These are phyloP conservation scores for Talaromyces sp. DNA, from an alignment of 2,329 filamentous ascomycete genomes.

Conservation along the genomic window DNA sequence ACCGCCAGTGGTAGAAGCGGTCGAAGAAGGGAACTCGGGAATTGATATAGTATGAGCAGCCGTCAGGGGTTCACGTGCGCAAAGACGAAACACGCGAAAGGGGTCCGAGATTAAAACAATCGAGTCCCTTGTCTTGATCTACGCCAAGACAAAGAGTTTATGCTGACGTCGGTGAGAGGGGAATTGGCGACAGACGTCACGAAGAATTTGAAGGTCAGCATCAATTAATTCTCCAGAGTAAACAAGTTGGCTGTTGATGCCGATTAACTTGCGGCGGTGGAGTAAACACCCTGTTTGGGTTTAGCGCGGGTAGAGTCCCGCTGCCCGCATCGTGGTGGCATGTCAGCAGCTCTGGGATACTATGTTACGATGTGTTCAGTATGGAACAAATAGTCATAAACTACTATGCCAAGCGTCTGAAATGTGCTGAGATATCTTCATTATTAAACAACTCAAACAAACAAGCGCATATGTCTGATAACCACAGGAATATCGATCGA, in stretches of 20 bases:
- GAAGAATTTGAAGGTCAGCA: not conserved
- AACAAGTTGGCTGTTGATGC: constrained; percentile 14
- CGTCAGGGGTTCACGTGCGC: constrained; percentile 16
- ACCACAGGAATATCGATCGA: not conserved
- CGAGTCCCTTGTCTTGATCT: not conserved
- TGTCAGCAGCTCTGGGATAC: not conserved
- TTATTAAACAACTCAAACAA: not conserved
- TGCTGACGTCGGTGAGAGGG: not conserved
- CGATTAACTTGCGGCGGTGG: constrained; percentile 10
- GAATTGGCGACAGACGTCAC: constrained; percentile 10
- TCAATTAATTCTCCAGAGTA: not conserved
- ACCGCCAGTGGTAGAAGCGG: not conserved
- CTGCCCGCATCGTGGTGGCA: not conserved
- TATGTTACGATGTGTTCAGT: not conserved
- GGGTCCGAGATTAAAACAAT: not conserved
- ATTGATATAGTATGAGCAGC: constrained; percentile 5
- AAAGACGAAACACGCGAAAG: constrained; percentile 14
- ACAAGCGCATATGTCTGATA: constrained; percentile 4
- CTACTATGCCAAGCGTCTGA: not conserved
- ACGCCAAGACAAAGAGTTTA: not conserved
- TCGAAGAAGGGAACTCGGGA: constrained; percentile 6
- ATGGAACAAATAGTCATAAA: too few species aligned
- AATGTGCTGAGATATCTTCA: not conserved
- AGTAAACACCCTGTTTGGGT: not conserved
- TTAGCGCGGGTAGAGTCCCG: constrained; percentile 13